These are phyloP conservation scores for Aspergillus awamori DNA, from an alignment of 2,329 filamentous ascomycete genomes.

Conservation along the genomic window DNA sequence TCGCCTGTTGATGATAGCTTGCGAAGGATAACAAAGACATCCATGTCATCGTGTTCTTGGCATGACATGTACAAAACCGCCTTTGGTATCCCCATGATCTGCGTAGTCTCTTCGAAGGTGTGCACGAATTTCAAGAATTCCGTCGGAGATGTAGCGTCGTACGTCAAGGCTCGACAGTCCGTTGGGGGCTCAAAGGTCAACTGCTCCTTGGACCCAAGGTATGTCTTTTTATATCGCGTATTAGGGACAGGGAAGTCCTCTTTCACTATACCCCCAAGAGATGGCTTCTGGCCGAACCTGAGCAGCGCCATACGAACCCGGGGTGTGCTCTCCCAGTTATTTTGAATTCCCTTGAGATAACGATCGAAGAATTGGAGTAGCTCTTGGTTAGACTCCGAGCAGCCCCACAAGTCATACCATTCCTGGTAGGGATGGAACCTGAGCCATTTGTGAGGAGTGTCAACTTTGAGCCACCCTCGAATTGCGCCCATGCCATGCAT, in stretches of 20 bases:
- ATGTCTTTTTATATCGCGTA: slow-evolving; percentile 7
- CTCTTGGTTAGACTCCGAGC: slow-evolving; percentile 37
- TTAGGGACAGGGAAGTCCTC: slow-evolving; percentile 10
- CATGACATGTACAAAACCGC: slow-evolving; percentile 51
- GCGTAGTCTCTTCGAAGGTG: slow-evolving; percentile 43
- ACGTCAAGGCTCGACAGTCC: too few species aligned
- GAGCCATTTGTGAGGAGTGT: slow-evolving; percentile 45
- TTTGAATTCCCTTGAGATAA: slow-evolving; percentile 48
- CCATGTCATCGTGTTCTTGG: slow-evolving; percentile 47
- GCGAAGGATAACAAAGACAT: slow-evolving; percentile 48
- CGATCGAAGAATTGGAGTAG: slow-evolving; percentile 50
- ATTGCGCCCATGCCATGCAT: slow-evolving; percentile 35
- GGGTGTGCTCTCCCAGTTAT: slow-evolving; percentile 53
- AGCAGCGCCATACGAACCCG: slow-evolving; percentile 47
- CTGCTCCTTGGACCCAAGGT: background rate
- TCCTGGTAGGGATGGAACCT: slow-evolving; percentile 45
- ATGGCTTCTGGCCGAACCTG: slow-evolving; percentile 34
- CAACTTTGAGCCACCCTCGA: too few species aligned
- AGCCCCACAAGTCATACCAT: slow-evolving; percentile 49
- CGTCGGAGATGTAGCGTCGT: background rate
- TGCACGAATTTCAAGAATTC: slow-evolving; percentile 37
- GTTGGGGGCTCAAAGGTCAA: background rate
- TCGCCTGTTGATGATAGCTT: slow-evolving; percentile 45
- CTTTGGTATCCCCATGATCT: slow-evolving; percentile 51
- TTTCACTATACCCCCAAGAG: background rate